phyloP scores from a whole-genome alignment of 108 stramenopile genomes.

The Cylindrotheca fusiformis region DNA sequence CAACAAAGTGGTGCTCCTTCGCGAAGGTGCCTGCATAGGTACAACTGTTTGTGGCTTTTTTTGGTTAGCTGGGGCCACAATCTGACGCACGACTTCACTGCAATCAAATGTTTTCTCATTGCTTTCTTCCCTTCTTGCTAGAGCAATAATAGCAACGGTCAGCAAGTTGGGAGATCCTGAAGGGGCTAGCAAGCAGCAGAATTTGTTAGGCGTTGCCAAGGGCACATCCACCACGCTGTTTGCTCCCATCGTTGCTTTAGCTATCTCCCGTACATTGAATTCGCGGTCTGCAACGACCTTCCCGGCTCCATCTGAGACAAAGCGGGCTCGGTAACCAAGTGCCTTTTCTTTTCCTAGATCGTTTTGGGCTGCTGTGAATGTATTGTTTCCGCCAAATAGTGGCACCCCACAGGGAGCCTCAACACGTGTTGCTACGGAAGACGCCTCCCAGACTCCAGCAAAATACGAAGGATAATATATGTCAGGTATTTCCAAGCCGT shows the following conservation, averaged over 20 bases:
- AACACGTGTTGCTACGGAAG: constrained; percentile 50
- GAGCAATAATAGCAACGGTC: constrained; percentile 60
- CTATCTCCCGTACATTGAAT: constrained; percentile 74
- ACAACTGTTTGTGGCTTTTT: constrained; percentile 3
- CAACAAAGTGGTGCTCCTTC: constrained; percentile 31
- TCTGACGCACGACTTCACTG: constrained; percentile 78
- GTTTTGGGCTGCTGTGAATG: constrained; percentile 37
- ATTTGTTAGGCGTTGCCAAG: constrained; percentile 72
- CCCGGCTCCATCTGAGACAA: constrained; percentile 27
- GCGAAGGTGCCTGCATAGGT: not conserved
- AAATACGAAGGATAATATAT: constrained; percentile 71
- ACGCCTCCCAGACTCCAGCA: constrained; percentile 53
- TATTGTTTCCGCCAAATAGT: constrained; percentile 75
- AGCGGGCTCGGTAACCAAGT: constrained; percentile 62
- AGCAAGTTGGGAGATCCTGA: constrained; percentile 40
- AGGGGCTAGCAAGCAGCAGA: constrained; percentile 70
- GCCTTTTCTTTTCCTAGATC: constrained; percentile 39
- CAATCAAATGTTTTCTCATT: constrained; percentile 53
- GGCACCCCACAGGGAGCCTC: constrained; percentile 71
- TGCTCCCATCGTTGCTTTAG: constrained; percentile 77
- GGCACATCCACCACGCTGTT: constrained; percentile 70
- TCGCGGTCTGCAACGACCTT: constrained; percentile 73
- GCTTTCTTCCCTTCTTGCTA: constrained; percentile 62
- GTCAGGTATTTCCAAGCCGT: constrained; percentile 64
- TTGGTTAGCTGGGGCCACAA: constrained; percentile 45